Conservation (phyloP, 176 grass and related monocot species). For the Avena eriantha region DNA sequence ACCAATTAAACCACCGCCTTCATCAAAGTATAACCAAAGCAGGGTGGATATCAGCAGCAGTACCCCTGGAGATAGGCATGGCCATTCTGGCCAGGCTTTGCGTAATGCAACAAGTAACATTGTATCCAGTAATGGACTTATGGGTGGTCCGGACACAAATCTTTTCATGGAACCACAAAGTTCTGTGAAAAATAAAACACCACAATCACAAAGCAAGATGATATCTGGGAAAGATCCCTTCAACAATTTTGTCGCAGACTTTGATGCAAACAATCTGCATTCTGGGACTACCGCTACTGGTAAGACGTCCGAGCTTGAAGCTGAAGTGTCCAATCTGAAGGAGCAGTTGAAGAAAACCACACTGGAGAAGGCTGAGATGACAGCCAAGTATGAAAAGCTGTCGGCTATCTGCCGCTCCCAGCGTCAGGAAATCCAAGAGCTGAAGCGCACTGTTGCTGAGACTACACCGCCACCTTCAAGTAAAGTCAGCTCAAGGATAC, state of each 20-base stretch:
- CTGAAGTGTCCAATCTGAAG: conserved; percentile 66
- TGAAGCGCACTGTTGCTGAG: conserved; percentile 66
- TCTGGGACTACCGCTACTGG: conserved; percentile 28
- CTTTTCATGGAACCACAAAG: conserved; percentile 51
- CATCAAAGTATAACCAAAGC: conserved; percentile 53
- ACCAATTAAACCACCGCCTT: conserved; percentile 46
- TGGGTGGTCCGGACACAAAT: conserved; percentile 43
- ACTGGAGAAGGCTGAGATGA: conserved; percentile 75
- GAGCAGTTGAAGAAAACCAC: conserved; percentile 79
- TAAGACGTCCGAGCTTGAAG: conserved; percentile 56
- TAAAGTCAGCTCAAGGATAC: conserved; percentile 56
- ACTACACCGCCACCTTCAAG: conserved; percentile 40
- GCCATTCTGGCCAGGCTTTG: conserved; percentile 45
- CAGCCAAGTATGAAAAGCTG: conserved; percentile 78
- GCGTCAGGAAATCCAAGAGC: conserved; percentile 75
- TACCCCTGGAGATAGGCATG: conserved; percentile 46
- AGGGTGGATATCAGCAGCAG: conserved; percentile 43
- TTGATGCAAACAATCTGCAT: conserved; percentile 64
- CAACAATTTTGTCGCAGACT: conserved; percentile 64
- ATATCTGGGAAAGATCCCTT: conserved; percentile 56
- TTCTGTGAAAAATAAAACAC: conserved; percentile 47
- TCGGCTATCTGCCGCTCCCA: conserved; percentile 81
- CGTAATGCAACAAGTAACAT: conserved; percentile 45
- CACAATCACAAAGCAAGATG: conserved; percentile 41
- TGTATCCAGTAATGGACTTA: conserved; percentile 37